A percentile compares a stretch with the other conserved stretches of the same genome.
phyloP scores from a whole-genome alignment of 2,329 filamentous ascomycete species.

The Whalleya microplaca region DNA sequence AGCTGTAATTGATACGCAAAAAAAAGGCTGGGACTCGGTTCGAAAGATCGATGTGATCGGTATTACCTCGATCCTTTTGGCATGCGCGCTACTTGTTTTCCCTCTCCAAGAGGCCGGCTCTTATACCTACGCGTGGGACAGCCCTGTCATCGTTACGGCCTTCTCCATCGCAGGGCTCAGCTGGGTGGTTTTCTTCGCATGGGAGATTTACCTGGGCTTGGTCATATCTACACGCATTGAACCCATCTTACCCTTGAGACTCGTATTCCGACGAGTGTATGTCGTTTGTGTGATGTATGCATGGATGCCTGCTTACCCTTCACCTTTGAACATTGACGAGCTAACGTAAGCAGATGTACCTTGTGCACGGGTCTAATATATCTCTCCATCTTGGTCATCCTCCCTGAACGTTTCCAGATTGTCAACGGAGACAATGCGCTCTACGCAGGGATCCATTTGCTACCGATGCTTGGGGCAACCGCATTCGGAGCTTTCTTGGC shows the following conservation, averaged over 20 bases:
- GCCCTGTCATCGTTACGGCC: constrained; percentile 52
- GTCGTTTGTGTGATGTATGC: constrained; percentile 54
- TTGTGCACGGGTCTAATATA: constrained; percentile 62
- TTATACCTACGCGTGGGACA: constrained; percentile 55
- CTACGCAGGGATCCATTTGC: constrained; percentile 58
- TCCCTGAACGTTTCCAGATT: constrained; percentile 65
- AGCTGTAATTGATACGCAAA: constrained; percentile 38
- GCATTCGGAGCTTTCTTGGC: constrained; percentile 60
- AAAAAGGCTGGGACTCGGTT: constrained; percentile 48
- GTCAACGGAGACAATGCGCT: constrained; percentile 57
- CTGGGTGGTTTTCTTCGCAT: constrained; percentile 53
- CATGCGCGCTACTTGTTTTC: constrained; percentile 58
- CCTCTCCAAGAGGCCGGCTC: constrained; percentile 61
- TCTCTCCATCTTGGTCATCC: constrained; percentile 59
- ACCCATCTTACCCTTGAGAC: constrained; percentile 57
- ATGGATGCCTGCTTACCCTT: neutral
- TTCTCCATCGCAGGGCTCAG: constrained; percentile 52
- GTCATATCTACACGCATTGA: constrained; percentile 47
- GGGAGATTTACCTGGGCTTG: constrained; percentile 53
- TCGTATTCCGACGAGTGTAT: constrained; percentile 54
- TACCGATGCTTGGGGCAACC: constrained; percentile 61
- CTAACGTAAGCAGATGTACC: constrained; percentile 49
- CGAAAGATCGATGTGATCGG: constrained; percentile 57
- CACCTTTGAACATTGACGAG: neutral
- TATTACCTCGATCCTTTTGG: constrained; percentile 52